Evolutionary conservation across 2,329 filamentous ascomycete species (phyloP), one percentile per base, ranked within the genome.

Genomic region (Apiospora pterosperma): DNA sequence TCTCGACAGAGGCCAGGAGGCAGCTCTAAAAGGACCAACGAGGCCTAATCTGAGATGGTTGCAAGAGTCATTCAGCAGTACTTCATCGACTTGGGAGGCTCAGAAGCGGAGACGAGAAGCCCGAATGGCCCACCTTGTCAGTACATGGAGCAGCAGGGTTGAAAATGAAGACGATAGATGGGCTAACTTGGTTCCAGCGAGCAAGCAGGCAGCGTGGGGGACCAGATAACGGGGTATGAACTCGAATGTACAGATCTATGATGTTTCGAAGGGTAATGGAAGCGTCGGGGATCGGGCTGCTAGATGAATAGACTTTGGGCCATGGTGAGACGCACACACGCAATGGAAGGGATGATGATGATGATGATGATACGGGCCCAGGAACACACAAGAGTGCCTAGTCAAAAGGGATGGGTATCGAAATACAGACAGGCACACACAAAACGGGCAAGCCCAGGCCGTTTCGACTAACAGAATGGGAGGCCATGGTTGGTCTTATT

Each of bases 251-350:
- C 48, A 55, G 55, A 36, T 60, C 58, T 60, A 60, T 60, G 58
- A 60, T 60, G 58, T 39, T 39, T 60, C 21, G 34, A 60, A 14
- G n/a, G 34, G 58, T 60, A 60, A 60, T 60, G 34, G 58, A 60
- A 38, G 34, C 48, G 21, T 55, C n/a, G 48, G 48, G 58, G 34
- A 1, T 39, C 14, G 36, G 58, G 16, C 34, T 60, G 36, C 4
- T 25, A 60, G 34, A 25, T 8, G 58, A 39, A 60, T 60, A 60
- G 36, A 60, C 58, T 60, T 60, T 60, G 25, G 44, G 25, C 14
- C 44, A 52, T 31, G 10, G 44, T 52, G 44, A 52, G 48, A 55
- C 28, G 48, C 48, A 31, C 48, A 55, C 12, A 55, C 48, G 34
- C 25, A 25, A n/a, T 5, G 28, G 19, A 55, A 55, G 28, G 16